Percentiles rank a stretch among this genome's conserved stretches.
These are phyloP conservation scores for Fusarium sororula DNA, from an alignment of 2,329 filamentous ascomycete species.

Conservation along the genomic window DNA sequence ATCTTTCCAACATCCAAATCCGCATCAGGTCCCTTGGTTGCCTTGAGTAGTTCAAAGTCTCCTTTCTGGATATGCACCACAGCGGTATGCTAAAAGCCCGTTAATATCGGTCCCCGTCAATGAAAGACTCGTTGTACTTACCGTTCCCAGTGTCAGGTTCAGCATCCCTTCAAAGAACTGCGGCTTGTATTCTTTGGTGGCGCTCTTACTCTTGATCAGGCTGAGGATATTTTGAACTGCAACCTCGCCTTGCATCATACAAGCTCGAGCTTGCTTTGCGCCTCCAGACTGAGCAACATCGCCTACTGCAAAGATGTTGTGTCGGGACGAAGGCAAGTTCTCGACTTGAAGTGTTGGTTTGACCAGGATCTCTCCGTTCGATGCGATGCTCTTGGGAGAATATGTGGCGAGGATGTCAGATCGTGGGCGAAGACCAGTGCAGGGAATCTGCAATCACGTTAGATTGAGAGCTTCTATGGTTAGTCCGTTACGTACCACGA, in stretches of 20 bases:
- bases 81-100: background rate
- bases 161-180: conserved; percentile 11
- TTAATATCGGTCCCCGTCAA: fast-evolving
- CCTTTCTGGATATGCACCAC: conserved; percentile 4
- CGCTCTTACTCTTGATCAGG: background rate
- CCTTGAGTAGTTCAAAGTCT: conserved; percentile 2
- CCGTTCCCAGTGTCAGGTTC: conserved; percentile 17
- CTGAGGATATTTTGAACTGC: background rate
- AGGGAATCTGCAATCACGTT: conserved; percentile 5
- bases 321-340: background rate
- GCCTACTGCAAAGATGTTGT: conserved; percentile 3
- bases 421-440: conserved; percentile 20
- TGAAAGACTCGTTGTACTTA: fast-evolving
- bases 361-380: conserved; percentile 8
- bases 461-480: fast-evolving
- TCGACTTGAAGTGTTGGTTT: conserved; percentile 15
- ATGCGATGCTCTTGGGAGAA: background rate
- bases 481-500: background rate
- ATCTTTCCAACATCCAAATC: conserved; percentile 8
- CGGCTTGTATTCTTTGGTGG: background rate
- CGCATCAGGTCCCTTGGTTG: background rate
- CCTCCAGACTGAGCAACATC: conserved; percentile 24
- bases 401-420: background rate
- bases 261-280: conserved; percentile 22
- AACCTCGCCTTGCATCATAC: conserved; percentile 13